Percentiles rank a stretch among this genome's conserved stretches.
phyloP scores from a whole-genome alignment of 768 basidiomycete species.

The Phanerochaete carnosa region DNA sequence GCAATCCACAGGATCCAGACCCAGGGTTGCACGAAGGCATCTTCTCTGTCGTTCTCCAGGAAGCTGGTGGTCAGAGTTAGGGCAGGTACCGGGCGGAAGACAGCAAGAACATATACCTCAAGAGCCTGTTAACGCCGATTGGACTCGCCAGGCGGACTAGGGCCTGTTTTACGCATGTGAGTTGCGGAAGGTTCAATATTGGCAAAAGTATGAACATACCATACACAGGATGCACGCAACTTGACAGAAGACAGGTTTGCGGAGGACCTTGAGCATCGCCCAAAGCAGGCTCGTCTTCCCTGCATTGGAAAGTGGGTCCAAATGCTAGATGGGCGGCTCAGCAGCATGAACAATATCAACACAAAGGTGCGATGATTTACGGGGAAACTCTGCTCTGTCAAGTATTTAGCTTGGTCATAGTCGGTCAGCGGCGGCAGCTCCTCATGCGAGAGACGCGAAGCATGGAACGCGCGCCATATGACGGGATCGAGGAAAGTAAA shows the following conservation, averaged over 20 bases:
- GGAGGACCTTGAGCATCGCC: slow-evolving; percentile 19
- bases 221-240: not conserved
- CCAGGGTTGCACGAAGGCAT: slow-evolving; percentile 55
- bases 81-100: not conserved
- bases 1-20: slow-evolving; percentile 59
- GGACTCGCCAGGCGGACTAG: slow-evolving; percentile 21
- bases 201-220: not conserved
- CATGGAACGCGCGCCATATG: slow-evolving; percentile 22
- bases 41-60: slow-evolving; percentile 51
- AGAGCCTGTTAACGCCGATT: slow-evolving; percentile 28
- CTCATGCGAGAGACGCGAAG: slow-evolving; percentile 22
- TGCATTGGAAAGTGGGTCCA: slow-evolving; percentile 20
- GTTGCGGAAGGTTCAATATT: not conserved
- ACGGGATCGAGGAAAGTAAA: slow-evolving; percentile 36
- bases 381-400: slow-evolving; percentile 16
- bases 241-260: slow-evolving; percentile 1
- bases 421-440: slow-evolving; percentile 28
- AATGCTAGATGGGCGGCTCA: slow-evolving; percentile 12
- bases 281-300: slow-evolving; percentile 21
- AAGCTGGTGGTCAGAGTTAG: slow-evolving; percentile 34
- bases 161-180: not conserved
- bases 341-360: not conserved
- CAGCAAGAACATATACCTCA: slow-evolving; percentile 19
- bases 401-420: slow-evolving; percentile 14
- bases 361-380: slow-evolving; percentile 3